Evolutionary conservation across 2,329 filamentous ascomycete genomes (phyloP).

Genomic region (Trichothecium sympodiale): DNA sequence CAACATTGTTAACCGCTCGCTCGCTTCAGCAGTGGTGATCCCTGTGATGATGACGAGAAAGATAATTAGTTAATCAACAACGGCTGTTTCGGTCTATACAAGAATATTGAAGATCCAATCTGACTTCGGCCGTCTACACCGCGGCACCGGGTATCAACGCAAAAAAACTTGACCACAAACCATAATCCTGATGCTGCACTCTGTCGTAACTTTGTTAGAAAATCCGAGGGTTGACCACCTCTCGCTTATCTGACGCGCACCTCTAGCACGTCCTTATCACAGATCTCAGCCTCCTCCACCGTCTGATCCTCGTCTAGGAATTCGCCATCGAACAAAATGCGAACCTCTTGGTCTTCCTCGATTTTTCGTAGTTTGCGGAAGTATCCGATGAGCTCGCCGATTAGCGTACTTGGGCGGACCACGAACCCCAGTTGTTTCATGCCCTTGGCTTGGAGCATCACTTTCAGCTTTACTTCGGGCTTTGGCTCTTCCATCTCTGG

Average conservation of each 20-base stretch:
- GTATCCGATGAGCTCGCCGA: conserved; percentile 49
- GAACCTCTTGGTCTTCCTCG: conserved; percentile 38
- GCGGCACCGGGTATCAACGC: no score
- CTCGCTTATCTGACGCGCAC: conserved; percentile 46
- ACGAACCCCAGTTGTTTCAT: conserved; percentile 37
- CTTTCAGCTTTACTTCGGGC: conserved; percentile 27
- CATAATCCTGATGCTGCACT: no score
- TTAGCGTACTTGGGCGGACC: conserved; percentile 42
- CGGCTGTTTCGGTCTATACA: no score
- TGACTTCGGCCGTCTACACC: no score
- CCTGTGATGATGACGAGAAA: no score
- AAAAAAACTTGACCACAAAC: no score
- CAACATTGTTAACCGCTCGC: no score
- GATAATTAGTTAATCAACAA: no score
- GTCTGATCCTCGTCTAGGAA: conserved; percentile 47
- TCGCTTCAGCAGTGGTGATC: no score
- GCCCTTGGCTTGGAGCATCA: conserved; percentile 44
- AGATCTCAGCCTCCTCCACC: conserved; percentile 58
- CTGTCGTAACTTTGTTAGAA: no score
- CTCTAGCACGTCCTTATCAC: conserved; percentile 66
- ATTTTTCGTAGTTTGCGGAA: conserved; percentile 48
- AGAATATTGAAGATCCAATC: no score
- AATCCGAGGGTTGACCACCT: no score
- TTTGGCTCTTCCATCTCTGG: conserved; percentile 11
- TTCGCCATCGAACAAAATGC: conserved; percentile 68